Evolutionary conservation across 2,329 filamentous ascomycete species (phyloP).

Genomic region (Parastagonospora nodorum): DNA sequence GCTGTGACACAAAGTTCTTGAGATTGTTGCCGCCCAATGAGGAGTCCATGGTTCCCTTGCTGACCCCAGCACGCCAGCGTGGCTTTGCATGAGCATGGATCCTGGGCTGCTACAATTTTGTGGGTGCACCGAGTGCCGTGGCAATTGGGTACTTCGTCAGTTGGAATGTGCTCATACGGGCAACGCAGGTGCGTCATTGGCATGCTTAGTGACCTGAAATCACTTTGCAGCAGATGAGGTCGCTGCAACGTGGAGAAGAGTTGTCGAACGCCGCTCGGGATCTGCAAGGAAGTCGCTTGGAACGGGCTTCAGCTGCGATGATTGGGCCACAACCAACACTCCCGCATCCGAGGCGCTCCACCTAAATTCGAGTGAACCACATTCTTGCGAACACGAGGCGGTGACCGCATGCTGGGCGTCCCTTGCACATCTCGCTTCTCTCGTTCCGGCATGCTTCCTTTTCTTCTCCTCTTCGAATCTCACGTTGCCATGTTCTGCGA

Average conservation of each 20-base stretch:
- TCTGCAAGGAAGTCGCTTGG: conserved; percentile 8
- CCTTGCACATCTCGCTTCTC: conserved; percentile 11
- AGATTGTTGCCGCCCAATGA: not conserved
- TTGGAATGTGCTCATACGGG: not conserved
- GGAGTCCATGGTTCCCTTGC: conserved; percentile 1
- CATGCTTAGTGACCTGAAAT: not conserved
- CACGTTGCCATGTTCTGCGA: conserved; percentile 30
- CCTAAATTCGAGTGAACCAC: conserved; percentile 19
- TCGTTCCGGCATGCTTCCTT: conserved; percentile 5
- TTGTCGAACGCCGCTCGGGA: conserved; percentile 8
- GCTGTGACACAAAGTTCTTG: not conserved
- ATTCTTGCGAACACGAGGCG: conserved; percentile 28
- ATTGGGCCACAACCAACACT: conserved; percentile 22
- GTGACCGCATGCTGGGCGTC: conserved; percentile 32
- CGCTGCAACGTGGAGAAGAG: conserved; percentile 7
- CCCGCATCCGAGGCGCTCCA: conserved; percentile 16
- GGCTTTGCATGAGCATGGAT: conserved; percentile 5
- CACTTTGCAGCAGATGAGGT: not conserved
- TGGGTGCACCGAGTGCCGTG: conserved; percentile 2
- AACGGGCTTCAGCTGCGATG: conserved; percentile 9
- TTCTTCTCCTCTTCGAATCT: conserved; percentile 17
- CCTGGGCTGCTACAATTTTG: not conserved
- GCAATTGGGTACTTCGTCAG: not conserved
- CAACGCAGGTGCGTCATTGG: not conserved
- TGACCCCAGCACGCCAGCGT: conserved; percentile 3